Conservation (phyloP, 495 filamentous ascomycete species). For the Aspergillus bertholletiae region DNA sequence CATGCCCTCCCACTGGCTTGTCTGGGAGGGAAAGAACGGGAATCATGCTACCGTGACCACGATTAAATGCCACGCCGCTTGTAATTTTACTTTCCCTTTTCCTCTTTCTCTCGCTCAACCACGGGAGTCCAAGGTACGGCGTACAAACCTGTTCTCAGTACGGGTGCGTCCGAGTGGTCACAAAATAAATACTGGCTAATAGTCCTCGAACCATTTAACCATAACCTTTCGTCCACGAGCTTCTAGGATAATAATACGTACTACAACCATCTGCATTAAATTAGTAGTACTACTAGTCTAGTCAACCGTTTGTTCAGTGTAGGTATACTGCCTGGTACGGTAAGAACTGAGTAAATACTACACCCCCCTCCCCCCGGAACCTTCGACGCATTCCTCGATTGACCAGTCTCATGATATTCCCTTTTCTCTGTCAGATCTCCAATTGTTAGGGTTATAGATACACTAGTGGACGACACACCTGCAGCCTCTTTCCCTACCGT, state of each 20-base stretch:
- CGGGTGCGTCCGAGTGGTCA: neutral
- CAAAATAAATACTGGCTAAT: neutral
- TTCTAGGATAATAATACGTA: no score
- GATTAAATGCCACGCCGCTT: neutral
- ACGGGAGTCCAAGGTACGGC: neutral
- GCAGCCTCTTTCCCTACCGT: neutral
- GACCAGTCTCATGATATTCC: conserved; percentile 19
- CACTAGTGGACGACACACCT: conserved; percentile 1
- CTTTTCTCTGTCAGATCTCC: conserved; percentile 4
- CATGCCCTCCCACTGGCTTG: neutral
- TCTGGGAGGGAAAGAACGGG: no score
- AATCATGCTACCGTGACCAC: neutral
- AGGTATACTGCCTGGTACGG: no score
- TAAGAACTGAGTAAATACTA: neutral
- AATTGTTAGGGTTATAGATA: neutral
- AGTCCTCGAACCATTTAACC: no score
- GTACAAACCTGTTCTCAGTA: no score
- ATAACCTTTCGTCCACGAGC: no score
- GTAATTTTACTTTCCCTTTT: neutral
- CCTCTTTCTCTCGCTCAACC: neutral
- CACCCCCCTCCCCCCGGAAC: neutral
- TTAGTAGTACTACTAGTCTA: no score
- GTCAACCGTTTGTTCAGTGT: no score
- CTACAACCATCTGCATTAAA: no score
- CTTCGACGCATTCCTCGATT: neutral